Percentiles rank a stretch among this genome's conserved stretches.
These are phyloP conservation scores for Diaporthe ilicicola DNA, from an alignment of 2,329 filamentous ascomycete genomes.

Conservation along the genomic window DNA sequence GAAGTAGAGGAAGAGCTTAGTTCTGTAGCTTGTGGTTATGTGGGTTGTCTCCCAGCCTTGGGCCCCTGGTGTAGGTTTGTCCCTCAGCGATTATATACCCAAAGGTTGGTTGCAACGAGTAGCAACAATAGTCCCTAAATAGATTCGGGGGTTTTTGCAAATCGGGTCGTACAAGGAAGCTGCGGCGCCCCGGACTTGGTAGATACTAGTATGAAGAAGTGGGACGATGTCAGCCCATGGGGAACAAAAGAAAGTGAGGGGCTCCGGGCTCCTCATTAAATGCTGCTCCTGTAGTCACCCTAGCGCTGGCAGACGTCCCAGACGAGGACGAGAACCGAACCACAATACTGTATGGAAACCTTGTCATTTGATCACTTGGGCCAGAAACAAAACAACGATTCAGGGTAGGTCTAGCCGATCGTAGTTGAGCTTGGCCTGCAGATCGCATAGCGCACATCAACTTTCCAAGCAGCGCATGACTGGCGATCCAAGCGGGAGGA, in stretches of 20 bases:
- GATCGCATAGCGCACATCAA: constrained; percentile 23
- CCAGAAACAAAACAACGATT: constrained; percentile 26
- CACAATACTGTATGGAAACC: constrained; percentile 14
- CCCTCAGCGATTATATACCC: not conserved
- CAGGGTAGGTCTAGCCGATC: constrained; percentile 12
- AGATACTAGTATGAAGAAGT: constrained; percentile 23
- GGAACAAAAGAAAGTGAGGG: not conserved
- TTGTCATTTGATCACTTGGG: constrained; percentile 6
- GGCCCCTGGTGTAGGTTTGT: not conserved
- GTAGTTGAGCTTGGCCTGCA: constrained; percentile 26
- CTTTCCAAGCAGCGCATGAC: constrained; percentile 4
- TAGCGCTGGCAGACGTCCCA: constrained; percentile 19
- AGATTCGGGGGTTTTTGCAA: not conserved
- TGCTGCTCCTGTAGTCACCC: not conserved
- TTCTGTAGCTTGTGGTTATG: not conserved
- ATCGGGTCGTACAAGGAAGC: constrained; percentile 21
- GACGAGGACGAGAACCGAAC: constrained; percentile 11
- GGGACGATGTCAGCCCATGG: constrained; percentile 30
- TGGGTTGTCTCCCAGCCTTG: not conserved
- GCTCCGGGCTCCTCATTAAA: constrained; percentile 17
- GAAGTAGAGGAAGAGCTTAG: not conserved
- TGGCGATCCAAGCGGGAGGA: not conserved
- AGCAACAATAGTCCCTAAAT: not conserved
- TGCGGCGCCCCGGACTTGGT: constrained; percentile 15
- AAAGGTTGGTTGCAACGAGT: not conserved